Evolutionary conservation across 2,329 filamentous ascomycete species (phyloP), one percentile per base, ranked within the genome.

Genomic region (Alternaria ethzedia): DNA sequence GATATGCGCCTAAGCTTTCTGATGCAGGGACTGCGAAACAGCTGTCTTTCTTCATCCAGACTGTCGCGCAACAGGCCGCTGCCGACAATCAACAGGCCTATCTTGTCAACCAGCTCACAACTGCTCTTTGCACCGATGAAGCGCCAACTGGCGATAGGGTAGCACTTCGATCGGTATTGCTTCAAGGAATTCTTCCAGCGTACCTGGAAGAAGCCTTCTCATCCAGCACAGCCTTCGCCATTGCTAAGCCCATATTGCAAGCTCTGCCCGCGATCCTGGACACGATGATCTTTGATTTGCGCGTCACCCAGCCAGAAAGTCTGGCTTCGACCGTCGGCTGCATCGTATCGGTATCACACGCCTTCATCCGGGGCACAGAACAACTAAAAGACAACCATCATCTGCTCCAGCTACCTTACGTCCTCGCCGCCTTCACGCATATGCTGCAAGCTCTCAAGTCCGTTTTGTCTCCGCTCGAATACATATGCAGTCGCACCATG

Each of bases 11-110:
- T 1, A 88, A 86, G 67, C 77, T 89, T 3, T 76, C 75, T 4
- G 82, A 85, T 23, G 66, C 78, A 8, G 83, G 84, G 61, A 82
- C 83, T 11, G 80, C 83, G 7, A 88, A 86, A 66, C 83, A 87
- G 61, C 79, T 90, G 32, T 83, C 82, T 7, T 81, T 82, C n/a
- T 90, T 89, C 74, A 75, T 90, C 13, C 86, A 89, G 58, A 85
- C 84, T 6, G 84, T 90, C 6, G 85, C 83, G 12, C 87, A 89
- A 71, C 82, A 87, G 58, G 87, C 88, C 0, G 86, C 86, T 2
- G 76, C 86, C 7, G 87, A 89, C 59, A 80, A 82, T n/a, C 83
- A 88, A 65, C 87, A 89, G 66, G 67, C 67, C 1, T 87, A 88
- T 69, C 82, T 90, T 9, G 80, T 85, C 55, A 78, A 82, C 10